phyloP scores from a whole-genome alignment of 2,329 filamentous ascomycete genomes.

The Claviceps monticola region DNA sequence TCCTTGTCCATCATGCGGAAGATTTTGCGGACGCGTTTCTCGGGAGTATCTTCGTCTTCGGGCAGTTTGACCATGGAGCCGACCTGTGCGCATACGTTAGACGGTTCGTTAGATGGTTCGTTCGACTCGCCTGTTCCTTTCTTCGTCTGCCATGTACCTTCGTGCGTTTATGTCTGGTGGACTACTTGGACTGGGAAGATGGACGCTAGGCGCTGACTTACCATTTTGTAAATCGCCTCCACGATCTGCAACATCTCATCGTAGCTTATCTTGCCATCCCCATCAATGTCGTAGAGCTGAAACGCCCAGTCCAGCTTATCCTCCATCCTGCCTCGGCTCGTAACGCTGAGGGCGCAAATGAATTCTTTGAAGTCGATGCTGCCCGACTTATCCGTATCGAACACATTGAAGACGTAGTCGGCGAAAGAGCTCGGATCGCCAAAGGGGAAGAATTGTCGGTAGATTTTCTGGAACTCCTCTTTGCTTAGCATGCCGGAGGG shows the following conservation, averaged over 20 bases:
- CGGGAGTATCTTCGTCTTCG: conserved; percentile 95
- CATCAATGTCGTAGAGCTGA: conserved; percentile 97
- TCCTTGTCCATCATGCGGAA: conserved; percentile 99
- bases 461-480: conserved; percentile 98
- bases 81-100: conserved; percentile 41
- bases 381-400: conserved; percentile 92
- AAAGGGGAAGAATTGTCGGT: conserved; percentile 98
- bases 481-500: conserved; percentile 94
- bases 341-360: conserved; percentile 94
- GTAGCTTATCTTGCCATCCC: conserved; percentile 97
- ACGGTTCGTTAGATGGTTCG: neutral
- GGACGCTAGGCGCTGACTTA: conserved; percentile 24
- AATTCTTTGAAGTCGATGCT: conserved; percentile 99
- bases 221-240: conserved; percentile 99
- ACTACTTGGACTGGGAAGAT: neutral
- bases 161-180: no score
- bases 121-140: no score
- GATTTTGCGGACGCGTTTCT: conserved; percentile 96
- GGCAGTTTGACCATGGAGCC: conserved; percentile 98
- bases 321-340: conserved; percentile 95
- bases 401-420: conserved; percentile 98
- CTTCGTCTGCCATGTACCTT: no score
- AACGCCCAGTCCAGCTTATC: conserved; percentile 99
- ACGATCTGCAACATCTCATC: conserved; percentile 98
- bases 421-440: conserved; percentile 95